These are phyloP conservation scores for Papiliotrema nemorosa DNA, from an alignment of 1,284 basidiomycete genomes.

Conservation along the genomic window DNA sequence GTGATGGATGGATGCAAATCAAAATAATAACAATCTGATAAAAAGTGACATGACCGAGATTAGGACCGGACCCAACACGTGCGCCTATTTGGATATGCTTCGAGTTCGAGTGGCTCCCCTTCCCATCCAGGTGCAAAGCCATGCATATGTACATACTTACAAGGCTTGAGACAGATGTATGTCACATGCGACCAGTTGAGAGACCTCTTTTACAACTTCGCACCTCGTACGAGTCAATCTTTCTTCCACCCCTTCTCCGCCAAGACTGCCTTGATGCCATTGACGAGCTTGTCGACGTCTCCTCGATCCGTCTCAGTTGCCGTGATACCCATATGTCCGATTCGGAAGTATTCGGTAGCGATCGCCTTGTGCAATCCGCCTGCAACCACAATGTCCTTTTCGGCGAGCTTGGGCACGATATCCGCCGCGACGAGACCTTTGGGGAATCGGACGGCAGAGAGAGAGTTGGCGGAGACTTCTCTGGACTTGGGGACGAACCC, in stretches of 20 bases:
- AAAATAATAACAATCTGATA: too few species aligned
- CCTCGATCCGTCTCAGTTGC: slow-evolving; percentile 66
- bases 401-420: slow-evolving; percentile 59
- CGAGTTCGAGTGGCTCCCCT: too few species aligned
- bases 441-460: slow-evolving; percentile 82
- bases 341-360: slow-evolving; percentile 62
- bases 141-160: too few species aligned
- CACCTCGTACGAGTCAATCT: too few species aligned
- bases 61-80: too few species aligned
- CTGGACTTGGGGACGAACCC: slow-evolving; percentile 62
- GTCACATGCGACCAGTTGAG: too few species aligned
- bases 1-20: not conserved
- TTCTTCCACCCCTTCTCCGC: slow-evolving; percentile 10
- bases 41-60: too few species aligned
- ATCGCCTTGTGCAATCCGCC: slow-evolving; percentile 83
- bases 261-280: slow-evolving; percentile 60
- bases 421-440: slow-evolving; percentile 69
- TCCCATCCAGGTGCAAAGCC: too few species aligned
- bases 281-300: slow-evolving; percentile 73
- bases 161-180: too few species aligned
- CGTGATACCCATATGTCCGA: slow-evolving; percentile 83
- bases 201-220: too few species aligned
- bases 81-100: too few species aligned
- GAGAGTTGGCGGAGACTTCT: slow-evolving; percentile 78
- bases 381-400: slow-evolving; percentile 74